Evolutionary conservation across 2,329 filamentous ascomycete species (phyloP).

Genomic region (Sporothrix curviconia): DNA sequence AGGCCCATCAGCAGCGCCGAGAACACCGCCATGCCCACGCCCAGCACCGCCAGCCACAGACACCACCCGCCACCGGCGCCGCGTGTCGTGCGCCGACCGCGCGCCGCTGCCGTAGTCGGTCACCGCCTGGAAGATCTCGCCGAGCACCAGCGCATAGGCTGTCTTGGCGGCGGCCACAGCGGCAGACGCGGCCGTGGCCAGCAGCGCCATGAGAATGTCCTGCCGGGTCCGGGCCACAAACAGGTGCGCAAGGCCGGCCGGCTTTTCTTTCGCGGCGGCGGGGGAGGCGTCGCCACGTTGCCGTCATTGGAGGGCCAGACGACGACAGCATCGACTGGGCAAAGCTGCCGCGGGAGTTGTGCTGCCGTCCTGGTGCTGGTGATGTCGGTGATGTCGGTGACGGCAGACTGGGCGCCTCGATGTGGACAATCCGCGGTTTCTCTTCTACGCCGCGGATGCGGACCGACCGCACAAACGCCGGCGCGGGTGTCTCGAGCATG

Average conservation of each 20-base stretch:
- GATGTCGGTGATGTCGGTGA: neutral
- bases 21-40: constrained; percentile 57
- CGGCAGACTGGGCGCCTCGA: neutral
- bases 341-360: no score
- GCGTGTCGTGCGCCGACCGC: constrained; percentile 35
- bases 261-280: no score
- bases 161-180: constrained; percentile 58
- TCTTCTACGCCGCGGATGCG: constrained; percentile 10
- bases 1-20: constrained; percentile 59
- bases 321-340: no score
- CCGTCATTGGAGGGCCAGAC: no score
- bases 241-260: constrained; percentile 34
- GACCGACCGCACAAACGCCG: neutral
- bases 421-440: constrained; percentile 7
- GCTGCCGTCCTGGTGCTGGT: neutral
- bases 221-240: constrained; percentile 65
- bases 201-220: constrained; percentile 49
- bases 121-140: constrained; percentile 67
- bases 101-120: constrained; percentile 53
- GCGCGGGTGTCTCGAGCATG: neutral
- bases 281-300: no score
- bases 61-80: constrained; percentile 55
- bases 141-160: constrained; percentile 62
- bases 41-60: constrained; percentile 56
- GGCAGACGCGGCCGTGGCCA: constrained; percentile 51